Conservation (phyloP, 352 stramenopile genomes). For the Globisporangium okanoganense region DNA sequence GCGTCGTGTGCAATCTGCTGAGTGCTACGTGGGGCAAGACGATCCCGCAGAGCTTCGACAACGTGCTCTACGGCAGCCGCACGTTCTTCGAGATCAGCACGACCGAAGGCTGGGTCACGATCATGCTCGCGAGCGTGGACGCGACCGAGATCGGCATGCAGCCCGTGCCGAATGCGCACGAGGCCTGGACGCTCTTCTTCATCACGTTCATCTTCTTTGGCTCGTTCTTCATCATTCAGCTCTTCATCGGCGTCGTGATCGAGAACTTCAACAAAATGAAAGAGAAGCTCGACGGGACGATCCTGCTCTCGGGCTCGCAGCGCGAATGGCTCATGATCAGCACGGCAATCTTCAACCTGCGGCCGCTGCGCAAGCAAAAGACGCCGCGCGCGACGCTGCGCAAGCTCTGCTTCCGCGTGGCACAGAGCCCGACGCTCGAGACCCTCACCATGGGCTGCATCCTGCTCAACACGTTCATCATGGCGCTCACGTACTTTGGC, state of each 20-base stretch:
- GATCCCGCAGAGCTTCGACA: slow-evolving; percentile 78
- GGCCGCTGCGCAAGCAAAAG: slow-evolving; percentile 36
- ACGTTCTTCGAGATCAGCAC: slow-evolving; percentile 90
- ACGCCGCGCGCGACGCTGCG: slow-evolving; percentile 33
- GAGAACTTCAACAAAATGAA: slow-evolving; percentile 89
- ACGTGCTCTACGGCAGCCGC: slow-evolving; percentile 49
- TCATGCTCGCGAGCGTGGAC: slow-evolving; percentile 88
- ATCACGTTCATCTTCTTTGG: slow-evolving; percentile 86
- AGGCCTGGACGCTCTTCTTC: slow-evolving; percentile 80
- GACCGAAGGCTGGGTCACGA: slow-evolving; percentile 83
- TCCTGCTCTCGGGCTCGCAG: slow-evolving; percentile 68
- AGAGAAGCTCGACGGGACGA: slow-evolving; percentile 53
- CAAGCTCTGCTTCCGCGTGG: slow-evolving; percentile 37
- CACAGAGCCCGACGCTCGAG: slow-evolving; percentile 59
- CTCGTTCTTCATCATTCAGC: slow-evolving; percentile 89
- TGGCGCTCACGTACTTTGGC: slow-evolving; percentile 82
- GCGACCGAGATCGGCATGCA: slow-evolving; percentile 86
- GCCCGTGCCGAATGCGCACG: slow-evolving; percentile 65
- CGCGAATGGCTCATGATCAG: slow-evolving; percentile 74
- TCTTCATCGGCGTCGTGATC: slow-evolving; percentile 91
- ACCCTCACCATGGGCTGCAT: slow-evolving; percentile 78
- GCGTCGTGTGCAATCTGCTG: slow-evolving; percentile 36
- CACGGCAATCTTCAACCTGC: slow-evolving; percentile 37
- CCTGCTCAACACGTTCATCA: slow-evolving; percentile 80
- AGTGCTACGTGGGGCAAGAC: slow-evolving; percentile 37